These are phyloP conservation scores for Calophaca sinica DNA, from an alignment of 306 rosid genomes.

Conservation along the genomic window DNA sequence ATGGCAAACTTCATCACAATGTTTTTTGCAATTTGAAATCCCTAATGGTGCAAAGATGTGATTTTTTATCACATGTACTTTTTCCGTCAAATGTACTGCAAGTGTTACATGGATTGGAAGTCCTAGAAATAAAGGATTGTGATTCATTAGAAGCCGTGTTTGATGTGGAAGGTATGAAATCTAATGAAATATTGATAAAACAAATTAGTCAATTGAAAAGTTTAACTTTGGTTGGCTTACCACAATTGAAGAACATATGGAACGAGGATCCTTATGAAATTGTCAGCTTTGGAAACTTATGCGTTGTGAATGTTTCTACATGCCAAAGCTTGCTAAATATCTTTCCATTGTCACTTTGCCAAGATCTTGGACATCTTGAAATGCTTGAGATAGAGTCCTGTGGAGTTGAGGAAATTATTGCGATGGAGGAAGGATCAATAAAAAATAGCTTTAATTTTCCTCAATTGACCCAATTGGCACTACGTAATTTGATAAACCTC, in stretches of 20 bases:
- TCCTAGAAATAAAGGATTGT: slow-evolving; percentile 4
- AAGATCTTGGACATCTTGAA: slow-evolving; percentile 4
- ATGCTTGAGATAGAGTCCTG: neutral
- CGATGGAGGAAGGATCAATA: neutral
- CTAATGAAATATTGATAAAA: neutral
- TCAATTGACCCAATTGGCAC: neutral
- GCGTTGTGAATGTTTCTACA: neutral
- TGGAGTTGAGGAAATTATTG: slow-evolving; percentile 11
- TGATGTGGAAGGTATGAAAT: slow-evolving; percentile 2
- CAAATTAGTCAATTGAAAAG: neutral
- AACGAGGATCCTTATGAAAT: neutral
- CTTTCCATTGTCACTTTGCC: neutral
- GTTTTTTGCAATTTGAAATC: slow-evolving; percentile 6
- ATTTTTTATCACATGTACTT: slow-evolving; percentile 24
- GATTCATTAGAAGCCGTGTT: slow-evolving; percentile 21
- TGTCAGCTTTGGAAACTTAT: slow-evolving; percentile 24
- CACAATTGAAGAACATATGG: neutral
- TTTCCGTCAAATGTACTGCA: slow-evolving; percentile 1
- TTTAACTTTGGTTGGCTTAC: neutral
- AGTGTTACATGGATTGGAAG: slow-evolving; percentile 1
- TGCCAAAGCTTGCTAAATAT: slow-evolving; percentile 6
- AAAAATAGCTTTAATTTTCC: neutral
- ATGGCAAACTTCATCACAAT: neutral
- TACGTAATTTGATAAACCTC: neutral
- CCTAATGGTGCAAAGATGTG: slow-evolving; percentile 3